Base-by-base conservation (phyloP, 2,329 filamentous ascomycete genomes). In the Paecilomyces sp. region DNA sequence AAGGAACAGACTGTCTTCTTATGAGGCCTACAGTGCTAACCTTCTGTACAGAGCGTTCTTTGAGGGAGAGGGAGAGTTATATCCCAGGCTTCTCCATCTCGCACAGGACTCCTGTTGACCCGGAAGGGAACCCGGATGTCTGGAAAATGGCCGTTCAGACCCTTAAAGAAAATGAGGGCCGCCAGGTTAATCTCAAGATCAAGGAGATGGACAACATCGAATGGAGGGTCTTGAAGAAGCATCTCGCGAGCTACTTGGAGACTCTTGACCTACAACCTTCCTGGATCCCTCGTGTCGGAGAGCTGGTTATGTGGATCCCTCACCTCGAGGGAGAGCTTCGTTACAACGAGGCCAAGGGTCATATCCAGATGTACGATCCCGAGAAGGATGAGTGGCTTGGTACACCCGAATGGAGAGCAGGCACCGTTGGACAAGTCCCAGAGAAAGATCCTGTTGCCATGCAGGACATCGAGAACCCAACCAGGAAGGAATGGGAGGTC, bases 211-310 rank as follows among this genome's bases (percentile, higher is more conserved):
- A 77, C 15, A 85, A 81, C 25, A 77, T 84, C 62, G 84, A 87
- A 63, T 87, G 84, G 84, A 72, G 79, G 41, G 76, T 80, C 0
- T 81, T 83, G 52, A 75, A 79, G 18, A 68, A 77, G 3, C 66
- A 71, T 4, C 70, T 85, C 0, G 68, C 73, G 0, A 65, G 72
- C 2, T 66, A 78, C 18, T 68, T 86, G 0, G 69, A 74, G 4
- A 74, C 74, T 8, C 67, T 81, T 15, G 69, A 70, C 3, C 63
- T 77, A 8, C 76, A 81, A 53, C 76, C 80, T 2, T 74, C 79
- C 2, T 86, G 81, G 66, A 65, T 82, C 0, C 84, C 85, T 2
- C 78, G 85, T 1, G 64, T 74, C 0, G 84, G 83, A 1, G 85
- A 87, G 60, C 67, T 86, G 2, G 83, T 87, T 0, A 72, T 87